Evolutionary conservation across 2,329 filamentous ascomycete genomes (phyloP).

Genomic region (Aspergillus brasiliensis): DNA sequence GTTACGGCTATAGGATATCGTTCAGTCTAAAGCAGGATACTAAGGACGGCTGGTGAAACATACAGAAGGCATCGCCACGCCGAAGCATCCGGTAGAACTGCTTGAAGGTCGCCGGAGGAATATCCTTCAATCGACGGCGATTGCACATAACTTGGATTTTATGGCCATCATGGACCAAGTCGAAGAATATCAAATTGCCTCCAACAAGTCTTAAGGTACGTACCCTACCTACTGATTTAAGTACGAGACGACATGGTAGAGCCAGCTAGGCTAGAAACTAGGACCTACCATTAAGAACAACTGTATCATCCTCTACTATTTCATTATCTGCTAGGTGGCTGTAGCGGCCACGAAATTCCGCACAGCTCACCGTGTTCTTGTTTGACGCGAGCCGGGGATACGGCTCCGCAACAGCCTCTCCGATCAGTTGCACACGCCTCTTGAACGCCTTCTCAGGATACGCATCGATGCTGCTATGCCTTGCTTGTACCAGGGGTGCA

Average conservation of each 20-base stretch:
- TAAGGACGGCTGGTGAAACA: constrained; percentile 39
- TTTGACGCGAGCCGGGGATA: constrained; percentile 42
- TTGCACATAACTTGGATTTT: constrained; percentile 77
- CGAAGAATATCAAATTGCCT: constrained; percentile 80
- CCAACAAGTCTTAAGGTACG: constrained; percentile 70
- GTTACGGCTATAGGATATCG: constrained; percentile 58
- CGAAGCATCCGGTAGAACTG: constrained; percentile 67
- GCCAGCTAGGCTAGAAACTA: constrained; percentile 32
- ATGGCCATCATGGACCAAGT: constrained; percentile 72
- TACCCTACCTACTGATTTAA: constrained; percentile 68
- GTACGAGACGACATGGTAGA: constrained; percentile 30
- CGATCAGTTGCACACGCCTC: constrained; percentile 42
- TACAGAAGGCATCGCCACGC: constrained; percentile 82
- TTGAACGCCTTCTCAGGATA: constrained; percentile 38
- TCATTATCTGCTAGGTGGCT: constrained; percentile 40
- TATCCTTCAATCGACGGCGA: constrained; percentile 49
- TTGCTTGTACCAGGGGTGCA: constrained; percentile 12
- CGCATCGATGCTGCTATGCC: constrained; percentile 30
- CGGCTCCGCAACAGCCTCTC: constrained; percentile 35
- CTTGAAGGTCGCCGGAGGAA: constrained; percentile 54
- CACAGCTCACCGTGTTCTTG: constrained; percentile 34
- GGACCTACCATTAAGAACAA: constrained; percentile 48
- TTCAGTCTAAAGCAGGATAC: constrained; percentile 16
- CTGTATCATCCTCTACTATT: constrained; percentile 41
- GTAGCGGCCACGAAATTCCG: constrained; percentile 43